Conservation (phyloP, 1,284 basidiomycete genomes). For the Schizophyllum commune region DNA sequence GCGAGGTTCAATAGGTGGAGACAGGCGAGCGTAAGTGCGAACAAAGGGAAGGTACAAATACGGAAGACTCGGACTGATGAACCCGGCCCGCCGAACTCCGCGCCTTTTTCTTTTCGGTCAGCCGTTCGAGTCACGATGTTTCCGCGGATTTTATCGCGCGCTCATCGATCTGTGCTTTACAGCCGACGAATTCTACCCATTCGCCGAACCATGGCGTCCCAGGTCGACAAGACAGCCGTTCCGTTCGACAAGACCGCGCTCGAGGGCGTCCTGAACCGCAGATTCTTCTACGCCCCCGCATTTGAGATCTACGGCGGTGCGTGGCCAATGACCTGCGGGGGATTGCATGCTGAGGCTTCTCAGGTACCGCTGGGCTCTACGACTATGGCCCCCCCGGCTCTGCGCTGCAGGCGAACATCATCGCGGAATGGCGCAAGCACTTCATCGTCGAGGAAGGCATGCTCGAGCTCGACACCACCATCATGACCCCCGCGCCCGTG, state of each 20-base stretch:
- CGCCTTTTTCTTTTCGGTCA: no score
- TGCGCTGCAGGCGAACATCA: conserved; percentile 93
- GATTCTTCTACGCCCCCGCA: conserved; percentile 98
- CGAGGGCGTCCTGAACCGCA: conserved; percentile 81
- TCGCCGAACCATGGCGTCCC: no score
- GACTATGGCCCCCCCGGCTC: conserved; percentile 96
- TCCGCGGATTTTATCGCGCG: no score
- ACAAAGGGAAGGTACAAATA: no score
- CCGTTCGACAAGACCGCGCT: conserved; percentile 85
- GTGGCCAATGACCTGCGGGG: conserved; percentile 8
- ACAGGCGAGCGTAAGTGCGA: no score
- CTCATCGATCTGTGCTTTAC: no score
- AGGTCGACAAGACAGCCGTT: conserved; percentile 80
- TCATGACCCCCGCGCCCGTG: conserved; percentile 93
- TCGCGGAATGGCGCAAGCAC: conserved; percentile 95
- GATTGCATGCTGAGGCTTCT: conserved; percentile 6
- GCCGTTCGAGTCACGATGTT: no score
- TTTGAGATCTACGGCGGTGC: conserved; percentile 98
- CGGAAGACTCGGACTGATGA: no score
- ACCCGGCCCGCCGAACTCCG: no score
- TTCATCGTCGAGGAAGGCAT: conserved; percentile 99
- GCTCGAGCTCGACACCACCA: conserved; percentile 97
- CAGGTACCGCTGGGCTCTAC: conserved; percentile 92
- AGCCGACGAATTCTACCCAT: no score
- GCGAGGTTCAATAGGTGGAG: no score